Evolutionary conservation across 176 grass and related monocot species (phyloP).

Genomic region (Carex kokanica): DNA sequence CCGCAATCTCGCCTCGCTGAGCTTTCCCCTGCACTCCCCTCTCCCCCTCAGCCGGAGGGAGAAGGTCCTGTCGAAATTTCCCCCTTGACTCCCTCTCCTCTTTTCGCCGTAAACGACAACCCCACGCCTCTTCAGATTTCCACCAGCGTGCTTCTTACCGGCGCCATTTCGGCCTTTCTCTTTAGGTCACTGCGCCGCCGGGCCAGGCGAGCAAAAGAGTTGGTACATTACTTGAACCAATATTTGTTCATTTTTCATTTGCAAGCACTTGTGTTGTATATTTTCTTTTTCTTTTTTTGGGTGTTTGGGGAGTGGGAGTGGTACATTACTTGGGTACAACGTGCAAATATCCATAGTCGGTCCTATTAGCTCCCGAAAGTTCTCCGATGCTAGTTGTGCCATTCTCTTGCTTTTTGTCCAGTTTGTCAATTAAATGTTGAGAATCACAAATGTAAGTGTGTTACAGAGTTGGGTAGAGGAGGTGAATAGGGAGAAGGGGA

Average conservation of each 20-base stretch:
- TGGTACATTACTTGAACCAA: constrained; percentile 31
- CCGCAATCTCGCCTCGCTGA: constrained; percentile 28
- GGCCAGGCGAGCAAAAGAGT: constrained; percentile 76
- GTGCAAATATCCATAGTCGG: neutral
- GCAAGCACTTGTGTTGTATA: neutral
- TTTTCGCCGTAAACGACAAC: constrained; percentile 64
- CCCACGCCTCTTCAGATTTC: constrained; percentile 65
- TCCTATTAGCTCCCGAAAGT: neutral
- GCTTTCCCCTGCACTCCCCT: neutral
- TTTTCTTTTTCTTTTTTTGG: too few relatives aligned
- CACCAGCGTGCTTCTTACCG: constrained; percentile 81
- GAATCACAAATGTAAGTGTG: neutral
- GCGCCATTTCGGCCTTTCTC: constrained; percentile 79
- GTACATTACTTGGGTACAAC: neutral
- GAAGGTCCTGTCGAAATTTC: constrained; percentile 43
- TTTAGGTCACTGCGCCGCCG: constrained; percentile 89
- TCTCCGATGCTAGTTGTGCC: too few relatives aligned
- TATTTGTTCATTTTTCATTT: neutral
- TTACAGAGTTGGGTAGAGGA: too few relatives aligned
- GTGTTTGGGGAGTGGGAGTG: too few relatives aligned
- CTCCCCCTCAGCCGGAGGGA: constrained; percentile 14
- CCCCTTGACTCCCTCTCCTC: neutral
- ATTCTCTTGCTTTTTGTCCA: neutral
- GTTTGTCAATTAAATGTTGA: neutral
- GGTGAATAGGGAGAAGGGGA: too few relatives aligned